Base-by-base conservation (phyloP, 2,329 filamentous ascomycete species). In the Elsinoe necatrix region DNA sequence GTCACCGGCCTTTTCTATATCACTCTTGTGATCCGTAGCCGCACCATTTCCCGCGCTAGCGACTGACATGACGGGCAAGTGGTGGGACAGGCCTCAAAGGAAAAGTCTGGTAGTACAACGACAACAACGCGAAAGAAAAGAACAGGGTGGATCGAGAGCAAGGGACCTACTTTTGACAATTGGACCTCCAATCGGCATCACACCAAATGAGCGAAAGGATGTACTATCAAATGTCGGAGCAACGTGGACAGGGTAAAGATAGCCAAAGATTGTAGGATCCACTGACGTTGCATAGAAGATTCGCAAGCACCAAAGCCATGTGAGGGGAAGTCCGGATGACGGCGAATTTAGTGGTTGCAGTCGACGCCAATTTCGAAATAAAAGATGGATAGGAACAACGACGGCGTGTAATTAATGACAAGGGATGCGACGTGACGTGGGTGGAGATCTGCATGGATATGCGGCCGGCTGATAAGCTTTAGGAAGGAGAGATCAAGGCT, bases 401-500 rank as follows among this genome's bases (percentile, higher is more conserved):
- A 52, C 45, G 45, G 45, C 45, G 45, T 16, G 14, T 8, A 50
- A 29, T 29, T 5, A 52, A 7, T 9, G 25, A 34, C 48, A 35
- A n/a, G 20, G 48, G 31, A 37, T 39, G 31, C 34, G 20, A 21
- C 31, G 48, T 52, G 48, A 52, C 48, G 48, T 39, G 48, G 31
- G 48, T 52, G 48, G 48, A 21, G 20, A 37, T 39, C 34, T 35
- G 29, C 29, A 39, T 37, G 11, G 48, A 52, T 52, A 31, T 52
- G 48, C 48, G 48, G 18, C 34, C 4, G 31, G 31, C 48, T 52
- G 48, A 52, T 52, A 52, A 52, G 48, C 48, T 52, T 52, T 52
- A 34, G 48, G 48, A 37, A 52, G 48, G 48, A 37, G 48, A 37
- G 29, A 29, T 9, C 29, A 23, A 25, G 16, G 48, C 12, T 37